These are phyloP conservation scores for Auricularia sp. DNA, from an alignment of 768 basidiomycete genomes.

Conservation along the genomic window DNA sequence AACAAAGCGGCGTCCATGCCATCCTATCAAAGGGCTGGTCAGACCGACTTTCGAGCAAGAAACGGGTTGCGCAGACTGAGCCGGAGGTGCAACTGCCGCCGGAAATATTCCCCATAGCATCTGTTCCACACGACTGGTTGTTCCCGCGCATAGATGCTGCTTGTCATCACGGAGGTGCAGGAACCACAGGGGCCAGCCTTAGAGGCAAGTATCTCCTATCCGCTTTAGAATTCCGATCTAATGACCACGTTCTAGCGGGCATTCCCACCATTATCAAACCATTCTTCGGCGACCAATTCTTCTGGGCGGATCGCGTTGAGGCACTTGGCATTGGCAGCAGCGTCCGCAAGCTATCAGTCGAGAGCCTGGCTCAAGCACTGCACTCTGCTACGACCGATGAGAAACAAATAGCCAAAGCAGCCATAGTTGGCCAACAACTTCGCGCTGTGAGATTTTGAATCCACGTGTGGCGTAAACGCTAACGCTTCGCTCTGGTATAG, in stretches of 20 bases:
- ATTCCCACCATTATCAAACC: slow-evolving; percentile 94
- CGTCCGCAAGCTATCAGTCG: slow-evolving; percentile 78
- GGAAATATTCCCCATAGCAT: slow-evolving; percentile 74
- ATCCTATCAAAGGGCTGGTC: slow-evolving; percentile 99
- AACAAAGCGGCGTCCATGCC: slow-evolving; percentile 77
- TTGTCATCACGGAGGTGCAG: slow-evolving; percentile 96
- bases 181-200: slow-evolving; percentile 89
- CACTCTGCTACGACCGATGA: slow-evolving; percentile 71
- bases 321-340: slow-evolving; percentile 85
- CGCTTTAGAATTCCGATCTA: neutral
- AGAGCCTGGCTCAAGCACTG: slow-evolving; percentile 69
- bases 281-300: slow-evolving; percentile 97
- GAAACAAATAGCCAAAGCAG: slow-evolving; percentile 83
- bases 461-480: neutral
- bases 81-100: slow-evolving; percentile 61
- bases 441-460: slow-evolving; percentile 44
- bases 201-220: slow-evolving; percentile 47
- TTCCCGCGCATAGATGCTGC: slow-evolving; percentile 92
- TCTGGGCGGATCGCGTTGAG: slow-evolving; percentile 98
- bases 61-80: slow-evolving; percentile 42
- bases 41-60: slow-evolving; percentile 69
- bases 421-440: slow-evolving; percentile 76
- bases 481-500: slow-evolving; percentile 27
- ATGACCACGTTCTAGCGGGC: slow-evolving; percentile 43
- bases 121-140: slow-evolving; percentile 92